These are phyloP conservation scores for Musa schizocarpa DNA, from an alignment of 176 grass and related monocot genomes.

Conservation along the genomic window DNA sequence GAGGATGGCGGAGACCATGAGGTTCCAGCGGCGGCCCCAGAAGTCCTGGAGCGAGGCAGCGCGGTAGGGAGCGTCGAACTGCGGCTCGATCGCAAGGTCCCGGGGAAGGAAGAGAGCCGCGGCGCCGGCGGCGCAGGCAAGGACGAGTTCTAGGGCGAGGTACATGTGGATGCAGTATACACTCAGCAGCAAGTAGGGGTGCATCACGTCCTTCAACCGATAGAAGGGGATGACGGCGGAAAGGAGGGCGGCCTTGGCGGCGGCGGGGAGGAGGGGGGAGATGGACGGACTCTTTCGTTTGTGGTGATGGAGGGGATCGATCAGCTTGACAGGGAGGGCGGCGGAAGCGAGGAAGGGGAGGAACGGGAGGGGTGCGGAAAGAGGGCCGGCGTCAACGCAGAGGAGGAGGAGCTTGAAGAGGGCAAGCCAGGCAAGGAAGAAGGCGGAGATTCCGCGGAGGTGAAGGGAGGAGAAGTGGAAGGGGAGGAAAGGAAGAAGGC, in stretches of 20 bases:
- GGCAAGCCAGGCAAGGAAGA: conserved; percentile 51
- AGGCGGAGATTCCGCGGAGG: conserved; percentile 37
- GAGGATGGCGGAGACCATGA: conserved; percentile 53
- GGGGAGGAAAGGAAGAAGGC: conserved; percentile 30
- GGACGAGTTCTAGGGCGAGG: conserved; percentile 38
- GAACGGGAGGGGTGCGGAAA: conserved; percentile 31
- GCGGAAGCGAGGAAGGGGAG: conserved; percentile 32
- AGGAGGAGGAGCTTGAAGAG: conserved; percentile 68
- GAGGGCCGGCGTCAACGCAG: conserved; percentile 38
- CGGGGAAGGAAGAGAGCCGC: conserved; percentile 29
- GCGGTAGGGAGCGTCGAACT: conserved; percentile 41
- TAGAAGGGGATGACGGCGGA: conserved; percentile 28
- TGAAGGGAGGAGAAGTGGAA: conserved; percentile 36
- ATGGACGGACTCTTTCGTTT: neutral
- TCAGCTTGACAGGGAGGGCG: conserved; percentile 46
- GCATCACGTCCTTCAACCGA: conserved; percentile 29
- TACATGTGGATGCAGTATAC: conserved; percentile 48
- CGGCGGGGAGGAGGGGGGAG: conserved; percentile 9
- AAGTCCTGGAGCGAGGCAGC: conserved; percentile 44
- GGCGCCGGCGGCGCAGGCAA: conserved; percentile 6
- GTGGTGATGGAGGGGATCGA: neutral
- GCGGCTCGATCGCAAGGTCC: conserved; percentile 57
- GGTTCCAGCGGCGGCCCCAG: conserved; percentile 58
- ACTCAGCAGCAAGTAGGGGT: conserved; percentile 25
- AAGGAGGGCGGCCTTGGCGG: conserved; percentile 28